phyloP scores from a whole-genome alignment of 371 early-diverging fungal species.

The Mortierella polycephala region DNA sequence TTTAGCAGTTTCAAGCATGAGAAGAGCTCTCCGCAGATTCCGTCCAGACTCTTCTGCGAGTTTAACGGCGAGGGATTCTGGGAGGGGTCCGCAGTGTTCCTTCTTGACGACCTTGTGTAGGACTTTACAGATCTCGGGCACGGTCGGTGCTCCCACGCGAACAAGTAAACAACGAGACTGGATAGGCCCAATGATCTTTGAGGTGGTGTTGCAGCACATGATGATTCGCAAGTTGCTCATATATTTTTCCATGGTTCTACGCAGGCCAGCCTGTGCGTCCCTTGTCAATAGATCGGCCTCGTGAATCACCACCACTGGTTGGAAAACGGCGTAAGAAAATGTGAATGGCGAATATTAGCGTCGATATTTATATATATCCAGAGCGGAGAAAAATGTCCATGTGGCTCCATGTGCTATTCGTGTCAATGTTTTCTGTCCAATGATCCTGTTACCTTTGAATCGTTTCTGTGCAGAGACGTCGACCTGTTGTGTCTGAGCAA shows the following conservation, averaged over 20 bases:
- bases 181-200: slow-evolving; percentile 96
- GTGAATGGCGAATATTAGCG: not conserved
- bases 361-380: not conserved
- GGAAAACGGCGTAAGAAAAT: too few relatives aligned
- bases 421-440: not conserved
- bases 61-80: slow-evolving; percentile 69
- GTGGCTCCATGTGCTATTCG: not conserved
- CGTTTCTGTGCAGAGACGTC: slow-evolving; percentile 79
- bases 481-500: slow-evolving; percentile 98
- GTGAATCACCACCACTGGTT: slow-evolving; percentile 91
- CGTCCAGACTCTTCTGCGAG: slow-evolving; percentile 81
- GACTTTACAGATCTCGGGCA: slow-evolving; percentile 74
- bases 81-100: slow-evolving; percentile 77
- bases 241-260: slow-evolving; percentile 99
- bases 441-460: slow-evolving; percentile 80
- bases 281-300: slow-evolving; percentile 95
- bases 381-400: not conserved
- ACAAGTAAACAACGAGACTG: slow-evolving; percentile 95
- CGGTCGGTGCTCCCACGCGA: slow-evolving; percentile 87
- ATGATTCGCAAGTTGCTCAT: slow-evolving; percentile 94
- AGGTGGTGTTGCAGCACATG: slow-evolving; percentile 90
- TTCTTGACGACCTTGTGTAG: slow-evolving; percentile 79
- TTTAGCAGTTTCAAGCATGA: slow-evolving; percentile 91
- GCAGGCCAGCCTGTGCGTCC: slow-evolving; percentile 98
- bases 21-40: slow-evolving; percentile 90